Evolutionary conservation across 2,329 filamentous ascomycete genomes (phyloP).

Genomic region (Exutisphaerella laricina): DNA sequence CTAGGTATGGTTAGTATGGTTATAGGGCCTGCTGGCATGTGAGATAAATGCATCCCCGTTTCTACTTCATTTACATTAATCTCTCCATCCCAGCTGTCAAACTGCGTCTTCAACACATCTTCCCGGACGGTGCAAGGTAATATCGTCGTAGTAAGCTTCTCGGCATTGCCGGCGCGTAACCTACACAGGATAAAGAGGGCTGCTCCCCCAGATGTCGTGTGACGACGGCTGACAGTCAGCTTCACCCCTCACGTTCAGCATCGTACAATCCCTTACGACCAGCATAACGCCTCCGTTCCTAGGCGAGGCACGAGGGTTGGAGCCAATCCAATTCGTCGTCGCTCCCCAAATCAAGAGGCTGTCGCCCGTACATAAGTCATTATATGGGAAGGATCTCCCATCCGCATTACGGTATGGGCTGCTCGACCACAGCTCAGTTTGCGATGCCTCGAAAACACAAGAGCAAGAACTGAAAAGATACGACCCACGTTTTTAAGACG

Average conservation of each 20-base stretch:
- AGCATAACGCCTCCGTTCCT: neutral
- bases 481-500: no score
- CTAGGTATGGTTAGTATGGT: neutral
- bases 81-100: neutral
- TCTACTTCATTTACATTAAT: neutral
- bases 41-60: no score
- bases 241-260: neutral
- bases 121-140: neutral
- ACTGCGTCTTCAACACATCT: neutral
- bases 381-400: no score
- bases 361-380: neutral
- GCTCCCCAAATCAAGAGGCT: neutral
- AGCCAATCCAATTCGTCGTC: neutral
- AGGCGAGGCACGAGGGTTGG: neutral
- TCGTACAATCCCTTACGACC: neutral
- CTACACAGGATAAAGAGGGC: conserved; percentile 1
- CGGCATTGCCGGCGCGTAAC: neutral
- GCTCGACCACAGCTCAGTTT: no score
- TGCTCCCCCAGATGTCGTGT: conserved; percentile 5
- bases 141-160: neutral
- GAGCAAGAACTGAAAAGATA: no score
- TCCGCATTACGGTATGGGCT: neutral
- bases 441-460: no score
- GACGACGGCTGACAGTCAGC: conserved; percentile 6
- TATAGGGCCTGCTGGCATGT: neutral